Conservation (phyloP, 352 stramenopile genomes). For the Globisporangium acanthophoron region DNA sequence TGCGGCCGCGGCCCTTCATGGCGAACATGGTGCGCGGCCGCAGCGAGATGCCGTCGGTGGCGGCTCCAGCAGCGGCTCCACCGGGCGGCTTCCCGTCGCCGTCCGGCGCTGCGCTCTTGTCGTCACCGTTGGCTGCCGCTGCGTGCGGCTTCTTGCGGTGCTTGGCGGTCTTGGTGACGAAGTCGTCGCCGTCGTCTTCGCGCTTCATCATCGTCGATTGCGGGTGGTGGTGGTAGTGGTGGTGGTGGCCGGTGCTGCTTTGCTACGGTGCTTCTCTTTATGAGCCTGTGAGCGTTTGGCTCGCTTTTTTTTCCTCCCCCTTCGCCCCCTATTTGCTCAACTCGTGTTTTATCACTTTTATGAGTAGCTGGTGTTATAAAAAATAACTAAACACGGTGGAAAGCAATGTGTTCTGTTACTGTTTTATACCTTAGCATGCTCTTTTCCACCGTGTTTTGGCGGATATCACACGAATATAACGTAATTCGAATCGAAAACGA, state of each 20-base stretch:
- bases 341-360: too few relatives aligned
- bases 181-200: slow-evolving; percentile 56
- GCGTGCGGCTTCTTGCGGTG: slow-evolving; percentile 54
- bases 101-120: neutral
- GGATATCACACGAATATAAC: too few relatives aligned
- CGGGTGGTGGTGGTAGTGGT: neutral
- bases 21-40: slow-evolving; percentile 86
- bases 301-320: too few relatives aligned
- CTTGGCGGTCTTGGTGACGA: slow-evolving; percentile 73
- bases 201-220: slow-evolving; percentile 18
- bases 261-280: neutral
- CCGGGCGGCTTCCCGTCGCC: slow-evolving; percentile 5
- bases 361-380: too few relatives aligned
- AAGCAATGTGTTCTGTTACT: too few relatives aligned
- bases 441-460: too few relatives aligned
- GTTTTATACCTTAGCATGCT: too few relatives aligned
- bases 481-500: too few relatives aligned
- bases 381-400: too few relatives aligned
- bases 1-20: slow-evolving; percentile 76
- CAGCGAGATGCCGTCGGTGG: slow-evolving; percentile 54
- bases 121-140: slow-evolving; percentile 8
- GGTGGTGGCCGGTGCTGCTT: neutral
- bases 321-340: too few relatives aligned
- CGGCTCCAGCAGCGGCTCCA: neutral
- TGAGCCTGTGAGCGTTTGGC: too few relatives aligned